Evolutionary conservation across 768 basidiomycete genomes (phyloP).

Genomic region (Tricholoma sp.): DNA sequence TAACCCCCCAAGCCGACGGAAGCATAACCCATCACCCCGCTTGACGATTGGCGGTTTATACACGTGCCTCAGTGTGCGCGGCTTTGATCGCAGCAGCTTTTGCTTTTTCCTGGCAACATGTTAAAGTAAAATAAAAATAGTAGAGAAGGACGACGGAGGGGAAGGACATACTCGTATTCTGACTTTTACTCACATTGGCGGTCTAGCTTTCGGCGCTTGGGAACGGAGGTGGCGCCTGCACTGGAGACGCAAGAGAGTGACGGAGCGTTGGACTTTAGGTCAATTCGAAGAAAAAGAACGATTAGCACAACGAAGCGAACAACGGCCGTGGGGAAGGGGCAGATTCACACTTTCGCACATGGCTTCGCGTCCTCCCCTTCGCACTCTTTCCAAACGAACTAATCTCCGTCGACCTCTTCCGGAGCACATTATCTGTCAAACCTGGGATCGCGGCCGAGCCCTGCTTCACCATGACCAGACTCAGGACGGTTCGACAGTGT

Average conservation of each 20-base stretch:
- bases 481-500: not conserved
- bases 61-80: not conserved
- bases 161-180: not conserved
- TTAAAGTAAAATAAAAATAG: not conserved
- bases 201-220: not conserved
- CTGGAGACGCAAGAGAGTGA: not conserved
- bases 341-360: not conserved
- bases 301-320: no score
- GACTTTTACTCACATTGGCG: not conserved
- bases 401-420: not conserved
- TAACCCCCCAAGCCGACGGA: no score
- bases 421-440: not conserved
- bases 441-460: not conserved
- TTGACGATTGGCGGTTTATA: not conserved
- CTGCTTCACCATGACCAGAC: not conserved
- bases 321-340: no score
- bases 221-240: not conserved
- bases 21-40: not conserved
- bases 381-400: not conserved
- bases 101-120: not conserved
- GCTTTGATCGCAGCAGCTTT: not conserved
- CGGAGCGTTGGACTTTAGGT: not conserved
- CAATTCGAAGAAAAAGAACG: no score
- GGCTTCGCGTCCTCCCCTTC: not conserved
- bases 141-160: not conserved